Evolutionary conservation across 1,284 basidiomycete genomes (phyloP).

Genomic region (Kwoniella shivajii): DNA sequence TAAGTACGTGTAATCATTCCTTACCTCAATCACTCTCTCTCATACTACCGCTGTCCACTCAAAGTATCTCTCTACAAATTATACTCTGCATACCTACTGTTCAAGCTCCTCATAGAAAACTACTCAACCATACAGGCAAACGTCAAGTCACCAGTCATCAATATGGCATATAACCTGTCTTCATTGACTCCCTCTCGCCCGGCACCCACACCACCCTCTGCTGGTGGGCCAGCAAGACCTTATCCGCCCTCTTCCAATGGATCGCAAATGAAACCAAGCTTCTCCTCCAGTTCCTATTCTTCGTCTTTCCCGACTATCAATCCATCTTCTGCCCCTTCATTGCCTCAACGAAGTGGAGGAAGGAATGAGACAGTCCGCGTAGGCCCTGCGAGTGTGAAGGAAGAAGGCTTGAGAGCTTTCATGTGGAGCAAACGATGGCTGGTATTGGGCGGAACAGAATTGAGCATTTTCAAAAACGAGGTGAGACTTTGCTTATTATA

Average conservation of each 20-base stretch:
- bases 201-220: conserved; percentile 38
- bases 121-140: too few relatives aligned
- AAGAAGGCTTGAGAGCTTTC: conserved; percentile 86
- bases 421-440: conserved; percentile 93
- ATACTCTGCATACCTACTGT: not conserved
- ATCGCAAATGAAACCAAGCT: conserved; percentile 11
- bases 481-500: conserved; percentile 58
- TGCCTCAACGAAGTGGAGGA: not conserved
- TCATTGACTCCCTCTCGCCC: conserved; percentile 46
- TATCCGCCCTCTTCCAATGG: not conserved
- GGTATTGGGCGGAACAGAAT: conserved; percentile 74
- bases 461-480: conserved; percentile 91
- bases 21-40: not conserved
- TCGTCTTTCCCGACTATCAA: conserved; percentile 39
- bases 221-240: not conserved
- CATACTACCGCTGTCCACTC: not conserved
- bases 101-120: too few relatives aligned
- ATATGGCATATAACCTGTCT: conserved; percentile 35
- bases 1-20: not conserved
- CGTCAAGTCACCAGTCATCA: not conserved
- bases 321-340: conserved; percentile 11
- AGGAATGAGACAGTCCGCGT: conserved; percentile 35
- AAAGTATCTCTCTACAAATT: not conserved
- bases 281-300: conserved; percentile 37
- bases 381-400: conserved; percentile 79